A percentile compares a stretch with the other conserved stretches of the same genome.
These are phyloP conservation scores for Saprolegnia diclina DNA, from an alignment of 352 stramenopile species.

Conservation along the genomic window DNA sequence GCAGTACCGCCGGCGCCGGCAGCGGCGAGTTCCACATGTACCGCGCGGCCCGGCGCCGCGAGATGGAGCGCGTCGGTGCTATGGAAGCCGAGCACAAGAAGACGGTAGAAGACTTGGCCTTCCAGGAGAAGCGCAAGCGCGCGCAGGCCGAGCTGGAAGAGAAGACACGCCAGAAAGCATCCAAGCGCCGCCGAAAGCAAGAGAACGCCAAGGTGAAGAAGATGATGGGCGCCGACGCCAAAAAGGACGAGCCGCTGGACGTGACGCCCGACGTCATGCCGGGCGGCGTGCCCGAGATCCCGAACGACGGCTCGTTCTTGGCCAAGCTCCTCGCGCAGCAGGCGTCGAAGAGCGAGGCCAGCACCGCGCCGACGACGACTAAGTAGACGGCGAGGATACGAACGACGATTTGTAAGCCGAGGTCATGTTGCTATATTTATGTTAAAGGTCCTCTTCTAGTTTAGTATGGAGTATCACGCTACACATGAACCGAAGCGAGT, in stretches of 20 bases:
- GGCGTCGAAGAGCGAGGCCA: slow-evolving; percentile 33
- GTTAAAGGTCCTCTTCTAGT: too few species aligned
- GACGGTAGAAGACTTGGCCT: slow-evolving; percentile 52
- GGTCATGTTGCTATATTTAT: too few species aligned
- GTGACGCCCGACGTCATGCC: slow-evolving; percentile 46
- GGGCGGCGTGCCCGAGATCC: slow-evolving; percentile 63
- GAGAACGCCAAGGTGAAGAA: slow-evolving; percentile 47
- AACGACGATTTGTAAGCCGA: too few species aligned
- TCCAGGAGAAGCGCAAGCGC: slow-evolving; percentile 57
- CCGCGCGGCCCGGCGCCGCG: slow-evolving; percentile 84
- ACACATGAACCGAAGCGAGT: too few species aligned
- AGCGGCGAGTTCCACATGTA: slow-evolving; percentile 98
- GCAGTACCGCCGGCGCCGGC: slow-evolving; percentile 89
- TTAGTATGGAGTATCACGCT: too few species aligned
- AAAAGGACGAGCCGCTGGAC: slow-evolving; percentile 28
- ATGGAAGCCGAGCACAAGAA: slow-evolving; percentile 84
- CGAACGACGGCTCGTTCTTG: slow-evolving; percentile 77
- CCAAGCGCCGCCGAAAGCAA: slow-evolving; percentile 70
- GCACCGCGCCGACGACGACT: too few species aligned
- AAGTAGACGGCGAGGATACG: too few species aligned
- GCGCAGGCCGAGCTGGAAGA: slow-evolving; percentile 64
- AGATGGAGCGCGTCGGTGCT: slow-evolving; percentile 86
- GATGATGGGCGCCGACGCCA: slow-evolving; percentile 19
- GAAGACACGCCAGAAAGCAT: slow-evolving; percentile 62
- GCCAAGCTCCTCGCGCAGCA: slow-evolving; percentile 63